phyloP scores from a whole-genome alignment of 257 asterid genomes.

The Mitragyna speciosa region DNA sequence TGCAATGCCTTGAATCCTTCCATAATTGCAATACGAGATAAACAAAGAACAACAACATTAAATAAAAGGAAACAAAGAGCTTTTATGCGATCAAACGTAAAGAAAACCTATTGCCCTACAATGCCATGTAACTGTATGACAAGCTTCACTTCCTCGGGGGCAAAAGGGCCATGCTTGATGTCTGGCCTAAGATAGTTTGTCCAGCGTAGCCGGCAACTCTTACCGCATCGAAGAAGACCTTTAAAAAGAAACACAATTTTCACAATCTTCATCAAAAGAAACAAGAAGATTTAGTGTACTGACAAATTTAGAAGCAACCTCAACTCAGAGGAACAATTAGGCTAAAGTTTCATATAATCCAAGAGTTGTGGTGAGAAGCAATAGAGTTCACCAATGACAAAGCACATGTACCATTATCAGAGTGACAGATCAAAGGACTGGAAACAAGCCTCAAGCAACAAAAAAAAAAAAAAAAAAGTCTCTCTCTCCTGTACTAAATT shows the following conservation, averaged over 20 bases:
- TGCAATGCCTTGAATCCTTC: not conserved
- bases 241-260: not conserved
- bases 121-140: slow-evolving; percentile 88
- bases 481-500: not conserved
- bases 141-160: slow-evolving; percentile 76
- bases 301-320: not conserved
- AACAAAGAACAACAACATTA: not conserved
- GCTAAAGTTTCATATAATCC: not conserved
- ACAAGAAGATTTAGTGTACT: not conserved
- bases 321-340: not conserved
- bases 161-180: slow-evolving; percentile 87
- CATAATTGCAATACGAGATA: not conserved
- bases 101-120: slow-evolving; percentile 83
- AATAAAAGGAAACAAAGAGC: not conserved
- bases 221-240: slow-evolving; percentile 97
- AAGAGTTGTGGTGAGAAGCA: not conserved
- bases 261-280: not conserved
- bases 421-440: not conserved
- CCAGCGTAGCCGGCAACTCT: slow-evolving; percentile 93
- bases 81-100: not conserved
- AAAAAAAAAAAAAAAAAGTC: no score
- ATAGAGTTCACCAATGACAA: not conserved
- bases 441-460: not conserved
- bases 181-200: slow-evolving; percentile 92
- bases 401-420: not conserved